A percentile compares a stretch with the other conserved stretches of the same genome.
Conservation (phyloP, 371 early-diverging fungal species). For the Rhizopus microsporus region DNA sequence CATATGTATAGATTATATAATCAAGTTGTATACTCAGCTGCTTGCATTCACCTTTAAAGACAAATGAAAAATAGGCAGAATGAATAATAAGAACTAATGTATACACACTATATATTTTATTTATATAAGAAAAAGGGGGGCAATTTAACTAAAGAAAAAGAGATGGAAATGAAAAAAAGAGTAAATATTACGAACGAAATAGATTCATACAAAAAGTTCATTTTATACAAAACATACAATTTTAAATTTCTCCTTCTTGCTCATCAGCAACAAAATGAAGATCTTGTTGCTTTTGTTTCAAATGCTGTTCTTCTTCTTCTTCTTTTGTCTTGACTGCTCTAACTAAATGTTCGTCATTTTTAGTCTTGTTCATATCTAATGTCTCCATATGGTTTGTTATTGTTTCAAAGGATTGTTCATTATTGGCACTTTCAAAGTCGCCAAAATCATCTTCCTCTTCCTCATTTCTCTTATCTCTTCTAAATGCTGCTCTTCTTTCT, state of each 20-base stretch:
- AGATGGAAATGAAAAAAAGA: neutral
- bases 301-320: constrained; percentile 18
- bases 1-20: too few species aligned
- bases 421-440: constrained; percentile 25
- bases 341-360: constrained; percentile 26
- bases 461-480: constrained; percentile 13
- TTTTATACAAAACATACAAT: neutral
- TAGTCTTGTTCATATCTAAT: constrained; percentile 15
- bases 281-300: constrained; percentile 18
- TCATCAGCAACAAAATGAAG: constrained; percentile 26
- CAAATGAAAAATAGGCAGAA: too few species aligned
- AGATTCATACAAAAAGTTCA: neutral
- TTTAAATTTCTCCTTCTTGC: constrained; percentile 36
- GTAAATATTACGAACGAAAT: neutral
- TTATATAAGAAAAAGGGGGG: too few species aligned
- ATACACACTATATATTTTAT: too few species aligned
- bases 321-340: constrained; percentile 33
- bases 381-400: constrained; percentile 19
- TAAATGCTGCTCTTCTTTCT: constrained; percentile 32
- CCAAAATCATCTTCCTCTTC: constrained; percentile 23
- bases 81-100: too few species aligned
- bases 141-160: neutral
- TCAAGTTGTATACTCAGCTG: too few species aligned
- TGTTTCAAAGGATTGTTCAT: constrained; percentile 4
- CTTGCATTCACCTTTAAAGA: too few species aligned